These are phyloP conservation scores for Myriosclerotinia curreyana DNA, from an alignment of 2,329 filamentous ascomycete species.

Conservation along the genomic window DNA sequence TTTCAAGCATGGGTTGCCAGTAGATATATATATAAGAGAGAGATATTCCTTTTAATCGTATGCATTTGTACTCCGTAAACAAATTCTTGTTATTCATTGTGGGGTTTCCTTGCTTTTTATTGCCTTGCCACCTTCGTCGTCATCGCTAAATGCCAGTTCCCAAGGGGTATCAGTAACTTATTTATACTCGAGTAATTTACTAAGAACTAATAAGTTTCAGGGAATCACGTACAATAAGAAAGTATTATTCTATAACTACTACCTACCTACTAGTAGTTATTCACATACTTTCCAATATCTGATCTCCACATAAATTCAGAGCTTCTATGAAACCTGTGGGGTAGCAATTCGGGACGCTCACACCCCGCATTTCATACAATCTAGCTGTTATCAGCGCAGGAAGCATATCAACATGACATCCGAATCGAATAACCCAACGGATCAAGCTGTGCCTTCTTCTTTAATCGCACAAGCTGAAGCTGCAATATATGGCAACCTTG, in stretches of 20 bases:
- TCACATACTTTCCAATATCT: neutral
- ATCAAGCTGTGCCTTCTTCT: conserved; percentile 28
- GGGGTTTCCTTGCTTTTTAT: conserved; percentile 1
- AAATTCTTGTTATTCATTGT: neutral
- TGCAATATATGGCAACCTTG: conserved; percentile 36
- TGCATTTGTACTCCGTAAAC: no score
- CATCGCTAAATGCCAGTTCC: neutral
- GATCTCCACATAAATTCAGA: neutral
- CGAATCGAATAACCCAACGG: conserved; percentile 18
- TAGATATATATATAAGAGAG: no score
- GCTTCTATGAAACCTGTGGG: neutral
- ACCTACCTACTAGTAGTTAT: no score
- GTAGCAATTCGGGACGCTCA: neutral
- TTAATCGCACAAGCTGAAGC: conserved; percentile 39
- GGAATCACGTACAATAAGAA: neutral
- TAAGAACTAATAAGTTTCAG: neutral
- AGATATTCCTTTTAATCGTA: no score
- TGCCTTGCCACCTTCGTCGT: neutral
- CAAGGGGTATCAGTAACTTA: neutral
- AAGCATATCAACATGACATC: conserved; percentile 18
- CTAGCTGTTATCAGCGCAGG: neutral
- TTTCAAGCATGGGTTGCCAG: no score
- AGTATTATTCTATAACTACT: neutral
- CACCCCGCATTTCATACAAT: conserved; percentile 2
- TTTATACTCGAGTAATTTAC: neutral